These are phyloP conservation scores for Euphorbia tirucalli DNA, from an alignment of 345 rosid genomes.

Conservation along the genomic window DNA sequence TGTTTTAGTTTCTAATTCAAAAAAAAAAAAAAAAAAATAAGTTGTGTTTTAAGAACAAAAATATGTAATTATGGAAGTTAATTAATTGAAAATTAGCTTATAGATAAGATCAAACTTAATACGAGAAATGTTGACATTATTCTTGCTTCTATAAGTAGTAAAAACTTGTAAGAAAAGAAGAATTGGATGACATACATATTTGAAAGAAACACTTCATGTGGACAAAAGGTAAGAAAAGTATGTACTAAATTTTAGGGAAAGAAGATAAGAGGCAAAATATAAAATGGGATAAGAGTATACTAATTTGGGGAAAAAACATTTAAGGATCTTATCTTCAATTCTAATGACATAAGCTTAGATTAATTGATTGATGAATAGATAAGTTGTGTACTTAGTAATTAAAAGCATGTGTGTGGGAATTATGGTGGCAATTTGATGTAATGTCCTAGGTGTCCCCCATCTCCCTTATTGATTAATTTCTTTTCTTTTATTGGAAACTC, in stretches of 20 bases:
- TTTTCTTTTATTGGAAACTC: background rate
- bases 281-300: conserved; percentile 6
- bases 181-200: background rate
- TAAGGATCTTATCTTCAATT: conserved; percentile 7
- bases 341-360: background rate
- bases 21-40: too few species aligned
- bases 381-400: background rate
- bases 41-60: too few species aligned
- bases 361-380: background rate
- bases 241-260: background rate
- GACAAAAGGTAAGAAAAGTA: background rate
- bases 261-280: background rate
- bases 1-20: too few species aligned
- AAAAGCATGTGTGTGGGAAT: background rate
- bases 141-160: background rate
- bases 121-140: background rate
- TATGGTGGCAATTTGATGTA: background rate
- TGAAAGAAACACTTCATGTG: background rate
- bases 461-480: background rate
- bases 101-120: background rate
- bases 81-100: background rate
- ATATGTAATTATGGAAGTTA: background rate
- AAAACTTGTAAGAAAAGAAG: background rate
- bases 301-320: conserved; percentile 9
- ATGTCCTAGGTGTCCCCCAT: background rate